Percentiles rank a stretch among this genome's conserved stretches.
Evolutionary conservation across 805 yeast genomes (phyloP).

Genomic region (Ogataea siamensis): DNA sequence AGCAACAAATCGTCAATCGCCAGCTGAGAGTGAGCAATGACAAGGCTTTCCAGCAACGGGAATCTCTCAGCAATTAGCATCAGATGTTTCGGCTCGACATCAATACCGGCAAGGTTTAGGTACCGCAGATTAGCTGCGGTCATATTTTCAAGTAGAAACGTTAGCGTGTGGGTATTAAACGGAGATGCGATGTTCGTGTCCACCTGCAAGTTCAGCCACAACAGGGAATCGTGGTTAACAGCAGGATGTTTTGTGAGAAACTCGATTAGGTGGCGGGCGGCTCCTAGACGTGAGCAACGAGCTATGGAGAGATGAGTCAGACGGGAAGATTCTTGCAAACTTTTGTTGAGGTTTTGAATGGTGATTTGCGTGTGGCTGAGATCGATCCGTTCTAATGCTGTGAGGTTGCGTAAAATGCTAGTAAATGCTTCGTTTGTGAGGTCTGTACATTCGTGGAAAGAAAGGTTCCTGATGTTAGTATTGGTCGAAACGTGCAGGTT

Average conservation of each 20-base stretch:
- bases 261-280: constrained; percentile 68
- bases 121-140: constrained; percentile 44
- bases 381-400: constrained; percentile 64
- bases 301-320: constrained; percentile 74
- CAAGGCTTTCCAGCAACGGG: constrained; percentile 41
- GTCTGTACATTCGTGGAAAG: constrained; percentile 87
- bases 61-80: constrained; percentile 40
- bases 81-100: constrained; percentile 41
- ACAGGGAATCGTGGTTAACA: constrained; percentile 38
- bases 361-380: constrained; percentile 78
- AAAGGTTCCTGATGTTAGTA: constrained; percentile 44
- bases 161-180: constrained; percentile 43
- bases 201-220: constrained; percentile 54
- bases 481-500: constrained; percentile 34
- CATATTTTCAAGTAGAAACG: constrained; percentile 42
- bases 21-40: constrained; percentile 40
- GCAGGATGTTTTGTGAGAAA: constrained; percentile 75
- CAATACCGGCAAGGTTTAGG: constrained; percentile 52
- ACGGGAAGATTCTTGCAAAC: constrained; percentile 53
- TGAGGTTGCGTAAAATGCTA: constrained; percentile 55
- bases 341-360: constrained; percentile 51
- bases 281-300: constrained; percentile 58
- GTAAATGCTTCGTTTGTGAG: constrained; percentile 56
- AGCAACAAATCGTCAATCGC: constrained; percentile 38
- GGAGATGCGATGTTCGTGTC: constrained; percentile 54